These are phyloP conservation scores for Fusarium udum DNA, from an alignment of 2,329 filamentous ascomycete species.

Conservation along the genomic window DNA sequence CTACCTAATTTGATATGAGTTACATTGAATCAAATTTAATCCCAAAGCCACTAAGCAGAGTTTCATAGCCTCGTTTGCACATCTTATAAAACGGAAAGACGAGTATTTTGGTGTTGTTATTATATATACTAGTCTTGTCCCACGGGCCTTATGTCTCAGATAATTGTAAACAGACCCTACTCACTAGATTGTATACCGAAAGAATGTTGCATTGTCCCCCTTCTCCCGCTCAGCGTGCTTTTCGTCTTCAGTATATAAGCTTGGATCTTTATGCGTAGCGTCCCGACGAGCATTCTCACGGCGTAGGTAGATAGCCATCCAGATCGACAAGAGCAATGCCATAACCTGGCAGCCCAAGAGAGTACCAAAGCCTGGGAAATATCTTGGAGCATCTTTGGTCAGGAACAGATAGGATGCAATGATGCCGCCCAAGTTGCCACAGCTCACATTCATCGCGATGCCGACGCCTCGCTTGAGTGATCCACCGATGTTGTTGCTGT, in stretches of 20 bases:
- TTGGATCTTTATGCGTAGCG: not conserved
- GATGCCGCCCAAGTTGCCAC: not conserved
- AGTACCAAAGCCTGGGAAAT: not conserved
- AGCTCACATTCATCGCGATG: conserved; percentile 3
- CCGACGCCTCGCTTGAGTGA: not conserved
- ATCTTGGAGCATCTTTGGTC: not conserved
- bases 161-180: not conserved
- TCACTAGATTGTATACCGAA: not conserved
- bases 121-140: no score
- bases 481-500: not conserved
- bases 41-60: no score
- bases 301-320: not conserved
- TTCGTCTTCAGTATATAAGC: not conserved
- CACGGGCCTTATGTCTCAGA: not conserved
- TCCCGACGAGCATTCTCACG: not conserved
- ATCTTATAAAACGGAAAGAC: no score
- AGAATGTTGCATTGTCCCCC: not conserved
- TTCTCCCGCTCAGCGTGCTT: not conserved
- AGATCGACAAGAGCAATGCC: not conserved
- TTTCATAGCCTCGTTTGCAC: no score
- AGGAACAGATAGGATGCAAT: not conserved
- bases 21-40: no score
- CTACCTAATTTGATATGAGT: accelerated
- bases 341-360: not conserved
- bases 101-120: no score